Percentiles rank a stretch among this genome's conserved stretches.
Evolutionary conservation across 1,139 yeast genomes (phyloP).

Genomic region (Tardiomyces blankii): DNA sequence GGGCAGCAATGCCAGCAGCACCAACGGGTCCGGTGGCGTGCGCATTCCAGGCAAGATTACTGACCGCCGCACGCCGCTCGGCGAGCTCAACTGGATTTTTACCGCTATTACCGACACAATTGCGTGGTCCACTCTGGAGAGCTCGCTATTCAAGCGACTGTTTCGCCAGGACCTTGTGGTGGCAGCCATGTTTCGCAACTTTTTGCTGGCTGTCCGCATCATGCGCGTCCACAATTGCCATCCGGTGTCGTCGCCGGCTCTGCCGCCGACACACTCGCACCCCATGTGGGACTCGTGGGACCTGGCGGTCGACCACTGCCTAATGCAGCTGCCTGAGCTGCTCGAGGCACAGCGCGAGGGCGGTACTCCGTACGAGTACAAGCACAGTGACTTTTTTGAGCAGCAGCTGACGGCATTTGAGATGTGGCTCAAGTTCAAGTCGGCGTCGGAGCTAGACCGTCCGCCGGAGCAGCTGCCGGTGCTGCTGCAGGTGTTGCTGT

Average conservation of each 20-base stretch:
- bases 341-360: conserved; percentile 24
- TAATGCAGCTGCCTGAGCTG: conserved; percentile 38
- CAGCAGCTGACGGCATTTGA: conserved; percentile 95
- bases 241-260: conserved; percentile 87
- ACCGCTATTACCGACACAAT: conserved; percentile 97
- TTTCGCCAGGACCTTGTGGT: conserved; percentile 95
- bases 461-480: conserved; percentile 96
- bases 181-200: conserved; percentile 90
- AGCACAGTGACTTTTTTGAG: conserved; percentile 88
- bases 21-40: conserved; percentile 34
- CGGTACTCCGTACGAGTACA: conserved; percentile 40
- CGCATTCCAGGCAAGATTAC: conserved; percentile 78
- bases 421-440: conserved; percentile 87
- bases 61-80: conserved; percentile 89
- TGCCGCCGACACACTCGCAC: conserved; percentile 76
- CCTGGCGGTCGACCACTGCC: conserved; percentile 87
- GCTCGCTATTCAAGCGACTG: conserved; percentile 78
- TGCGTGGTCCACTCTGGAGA: conserved; percentile 89
- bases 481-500: conserved; percentile 78
- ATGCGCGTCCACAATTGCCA: conserved; percentile 93
- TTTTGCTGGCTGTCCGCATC: conserved; percentile 79
- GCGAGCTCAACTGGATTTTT: conserved; percentile 95
- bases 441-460: conserved; percentile 51
- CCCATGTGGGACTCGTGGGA: conserved; percentile 99
- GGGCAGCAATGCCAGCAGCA: no score